Evolutionary conservation across 2,329 filamentous ascomycete genomes (phyloP), one percentile per base, ranked within the genome.

Genomic region (Alternaria sp.): DNA sequence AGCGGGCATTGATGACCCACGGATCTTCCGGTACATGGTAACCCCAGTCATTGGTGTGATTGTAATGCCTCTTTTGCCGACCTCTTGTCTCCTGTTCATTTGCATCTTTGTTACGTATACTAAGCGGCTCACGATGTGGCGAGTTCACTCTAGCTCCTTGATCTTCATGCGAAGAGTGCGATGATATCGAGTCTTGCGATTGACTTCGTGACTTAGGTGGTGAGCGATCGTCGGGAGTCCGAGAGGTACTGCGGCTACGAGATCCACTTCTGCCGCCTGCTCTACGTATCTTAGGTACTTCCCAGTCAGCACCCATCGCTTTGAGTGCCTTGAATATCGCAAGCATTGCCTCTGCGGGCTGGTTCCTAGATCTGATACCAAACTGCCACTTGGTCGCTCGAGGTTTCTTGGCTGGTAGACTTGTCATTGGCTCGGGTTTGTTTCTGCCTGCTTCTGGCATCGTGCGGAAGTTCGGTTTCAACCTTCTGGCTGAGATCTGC

Each of bases 301-400:
- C 88, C 90, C 96, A 98, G 51, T 93, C 89, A 12, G 94, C 95
- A 32, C 93, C 94, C 72, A 97, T 89, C 67, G 94, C 94, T 62
- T 89, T 85, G 43, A 99, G 83, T 0, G 95, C 94, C 77, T 94
- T 93, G 83, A 97, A 97, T 57, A 99, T 95, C 72, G 94, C 97
- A 26, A 96, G 83, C 78, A 99, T 91, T 0, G 95, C 95, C 78
- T 99, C 95, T 71, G 94, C 93, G 0, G 95, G 95, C 57, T 93
- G 91, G 73, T 98, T 99, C 49, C 95, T 89, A 46, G 93, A 97
- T 38, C 95, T 88, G 63, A 99, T 99, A 57, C 95, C 95, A 75
- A 99, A 99, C 77, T 99, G 95, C 95, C 95, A 99, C 67, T 94
- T 92, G 16, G 94, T 92, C 1, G 91, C 91, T 73, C 92, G 93